Percentiles rank a stretch among this genome's conserved stretches.
Conservation (phyloP, 441 rosid species). For the Gossypium davidsonii region DNA sequence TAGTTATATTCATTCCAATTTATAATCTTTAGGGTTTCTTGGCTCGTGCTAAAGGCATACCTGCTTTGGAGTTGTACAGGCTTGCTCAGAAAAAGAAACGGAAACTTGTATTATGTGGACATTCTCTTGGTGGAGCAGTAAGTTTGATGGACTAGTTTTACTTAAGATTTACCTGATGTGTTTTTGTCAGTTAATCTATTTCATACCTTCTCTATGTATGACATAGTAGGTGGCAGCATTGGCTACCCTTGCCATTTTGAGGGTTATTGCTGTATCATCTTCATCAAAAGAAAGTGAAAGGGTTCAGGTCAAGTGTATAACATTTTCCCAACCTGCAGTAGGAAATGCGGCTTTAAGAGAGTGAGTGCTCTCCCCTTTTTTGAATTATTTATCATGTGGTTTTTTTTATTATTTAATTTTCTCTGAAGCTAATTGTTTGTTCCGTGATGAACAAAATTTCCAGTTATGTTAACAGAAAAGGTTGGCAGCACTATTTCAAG, state of each 20-base stretch:
- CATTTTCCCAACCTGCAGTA: slow-evolving; percentile 95
- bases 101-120: slow-evolving; percentile 97
- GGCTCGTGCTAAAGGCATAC: slow-evolving; percentile 98
- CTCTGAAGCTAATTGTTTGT: slow-evolving; percentile 4
- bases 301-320: slow-evolving; percentile 80
- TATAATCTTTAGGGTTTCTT: slow-evolving; percentile 70
- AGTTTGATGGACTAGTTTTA: slow-evolving; percentile 25
- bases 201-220: slow-evolving; percentile 9
- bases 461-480: slow-evolving; percentile 86
- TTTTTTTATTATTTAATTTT: not conserved
- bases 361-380: slow-evolving; percentile 35
- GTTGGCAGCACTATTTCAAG: slow-evolving; percentile 91
- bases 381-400: not conserved
- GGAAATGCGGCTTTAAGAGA: slow-evolving; percentile 97
- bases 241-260: slow-evolving; percentile 94
- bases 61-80: slow-evolving; percentile 87
- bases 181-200: slow-evolving; percentile 8
- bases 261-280: slow-evolving; percentile 81
- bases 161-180: not conserved
- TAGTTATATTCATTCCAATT: slow-evolving; percentile 8
- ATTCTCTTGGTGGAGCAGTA: slow-evolving; percentile 99
- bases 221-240: slow-evolving; percentile 74
- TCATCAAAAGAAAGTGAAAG: slow-evolving; percentile 60
- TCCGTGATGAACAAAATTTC: slow-evolving; percentile 2
- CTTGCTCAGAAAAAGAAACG: slow-evolving; percentile 93